Evolutionary conservation across 208 protist genomes (phyloP), one percentile per base, ranked within the genome.

Genomic region (Blastocrithidia nonstop): DNA sequence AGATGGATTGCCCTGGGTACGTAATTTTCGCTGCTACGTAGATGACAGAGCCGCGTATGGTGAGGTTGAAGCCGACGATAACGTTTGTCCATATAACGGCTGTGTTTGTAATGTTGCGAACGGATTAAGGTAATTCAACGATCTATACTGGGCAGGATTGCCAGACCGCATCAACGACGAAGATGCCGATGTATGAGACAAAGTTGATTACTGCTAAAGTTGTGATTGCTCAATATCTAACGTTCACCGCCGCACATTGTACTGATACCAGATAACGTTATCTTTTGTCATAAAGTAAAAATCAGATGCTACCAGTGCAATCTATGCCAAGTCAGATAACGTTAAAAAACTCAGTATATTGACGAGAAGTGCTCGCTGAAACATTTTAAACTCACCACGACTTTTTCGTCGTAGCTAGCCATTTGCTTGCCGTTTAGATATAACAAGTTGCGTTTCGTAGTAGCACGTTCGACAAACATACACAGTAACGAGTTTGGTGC

Each of bases 271-370:
- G 36, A 91, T 82, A 8, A 85, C 27, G 41, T 91, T 91, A 54
- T 91, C 77, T 8, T 71, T 49, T 0, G 76, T 71, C 56, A 87
- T 73, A 31, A 91, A 87, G 42, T 91, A 91, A 45, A 91, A 85
- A 53, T 91, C 81, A 16, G 77, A 78, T 1, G 73, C 82, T 38
- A 83, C 68, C 1, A 73, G 47, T 15, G 77, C 62, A 15, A 66
- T 54, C 28, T 68, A 72, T 13, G 56, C 36, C 8, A 91, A 50
- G 32, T 83, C 73, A 17, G 28, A 42, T 37, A 81, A 62, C 22
- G 54, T 52, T 4, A 91, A 45, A 45, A 69, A 91, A 25, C 45
- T 71, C 43, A 91, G 47, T 24, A 91, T 61, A 43, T 76, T 81
- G 21, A 91, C 65, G 15, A 91, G 38, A 1, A 91, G 61, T 9